A percentile compares a stretch with the other conserved stretches of the same genome.
phyloP scores from a whole-genome alignment of 495 filamentous ascomycete genomes.

The Penicillium atrosanguineum region DNA sequence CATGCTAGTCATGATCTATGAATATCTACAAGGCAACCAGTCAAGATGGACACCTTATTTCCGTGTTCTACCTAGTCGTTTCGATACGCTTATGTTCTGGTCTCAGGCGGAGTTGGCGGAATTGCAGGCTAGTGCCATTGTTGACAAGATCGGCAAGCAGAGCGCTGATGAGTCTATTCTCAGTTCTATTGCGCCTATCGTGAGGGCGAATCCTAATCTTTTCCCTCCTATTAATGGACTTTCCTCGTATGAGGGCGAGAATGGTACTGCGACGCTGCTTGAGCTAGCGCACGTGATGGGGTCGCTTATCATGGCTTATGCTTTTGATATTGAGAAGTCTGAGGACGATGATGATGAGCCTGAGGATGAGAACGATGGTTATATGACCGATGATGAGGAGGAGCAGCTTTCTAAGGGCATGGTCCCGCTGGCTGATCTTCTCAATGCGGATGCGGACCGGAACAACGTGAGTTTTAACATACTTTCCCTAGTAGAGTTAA shows the following conservation, averaged over 20 bases:
- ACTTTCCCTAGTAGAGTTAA: not conserved
- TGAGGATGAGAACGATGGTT: conserved; percentile 56
- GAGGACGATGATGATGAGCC: conserved; percentile 54
- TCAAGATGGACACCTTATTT: conserved; percentile 82
- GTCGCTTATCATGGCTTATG: conserved; percentile 89
- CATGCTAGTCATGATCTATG: conserved; percentile 79
- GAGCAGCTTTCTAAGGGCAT: conserved; percentile 70
- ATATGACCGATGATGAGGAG: conserved; percentile 69
- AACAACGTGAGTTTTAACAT: conserved; percentile 58
- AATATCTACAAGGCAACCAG: conserved; percentile 57
- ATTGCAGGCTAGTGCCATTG: conserved; percentile 74
- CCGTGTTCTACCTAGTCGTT: conserved; percentile 69
- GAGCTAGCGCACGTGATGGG: conserved; percentile 73
- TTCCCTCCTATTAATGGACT: conserved; percentile 47
- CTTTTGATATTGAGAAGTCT: conserved; percentile 74
- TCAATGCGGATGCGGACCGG: conserved; percentile 85
- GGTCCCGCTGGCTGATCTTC: conserved; percentile 88
- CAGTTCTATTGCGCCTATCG: conserved; percentile 59
- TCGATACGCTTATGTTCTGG: conserved; percentile 95
- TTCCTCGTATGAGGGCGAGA: conserved; percentile 49
- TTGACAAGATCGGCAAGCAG: conserved; percentile 73
- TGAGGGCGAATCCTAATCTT: conserved; percentile 39
- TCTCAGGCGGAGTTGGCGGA: conserved; percentile 63
- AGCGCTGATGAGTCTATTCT: conserved; percentile 69
- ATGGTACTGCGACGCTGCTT: conserved; percentile 52